phyloP scores from a whole-genome alignment of 2,329 filamentous ascomycete genomes.

The Calonectria honghensis region DNA sequence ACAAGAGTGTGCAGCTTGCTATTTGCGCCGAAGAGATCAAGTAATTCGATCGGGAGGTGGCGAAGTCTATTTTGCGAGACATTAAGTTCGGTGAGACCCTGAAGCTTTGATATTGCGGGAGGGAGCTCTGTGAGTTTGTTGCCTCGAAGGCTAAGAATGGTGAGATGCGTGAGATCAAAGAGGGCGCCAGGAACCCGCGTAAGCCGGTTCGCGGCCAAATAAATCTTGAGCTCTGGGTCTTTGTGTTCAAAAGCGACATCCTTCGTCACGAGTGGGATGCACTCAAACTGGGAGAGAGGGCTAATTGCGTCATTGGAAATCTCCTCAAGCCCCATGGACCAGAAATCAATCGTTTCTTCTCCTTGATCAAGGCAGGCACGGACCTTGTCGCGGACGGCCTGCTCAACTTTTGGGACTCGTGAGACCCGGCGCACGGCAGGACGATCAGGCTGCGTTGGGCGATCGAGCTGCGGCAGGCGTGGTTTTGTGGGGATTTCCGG shows the following conservation, averaged over 20 bases:
- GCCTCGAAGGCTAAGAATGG: constrained; percentile 78
- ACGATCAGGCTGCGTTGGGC: constrained; percentile 59
- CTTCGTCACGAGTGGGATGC: constrained; percentile 72
- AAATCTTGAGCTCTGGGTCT: constrained; percentile 77
- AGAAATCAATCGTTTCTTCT: constrained; percentile 76
- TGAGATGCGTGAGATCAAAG: constrained; percentile 77
- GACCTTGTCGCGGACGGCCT: constrained; percentile 67
- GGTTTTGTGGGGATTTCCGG: constrained; percentile 58
- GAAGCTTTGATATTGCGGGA: constrained; percentile 73
- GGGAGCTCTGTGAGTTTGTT: constrained; percentile 79
- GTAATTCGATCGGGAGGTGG: constrained; percentile 77
- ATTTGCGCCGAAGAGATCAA: constrained; percentile 70
- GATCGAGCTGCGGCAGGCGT: constrained; percentile 63
- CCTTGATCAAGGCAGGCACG: constrained; percentile 74
- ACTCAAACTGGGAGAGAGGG: constrained; percentile 73
- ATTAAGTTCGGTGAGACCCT: constrained; percentile 78
- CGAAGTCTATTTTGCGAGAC: constrained; percentile 78
- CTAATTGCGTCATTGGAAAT: constrained; percentile 75
- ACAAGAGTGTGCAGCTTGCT: constrained; percentile 71
- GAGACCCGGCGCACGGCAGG: constrained; percentile 58
- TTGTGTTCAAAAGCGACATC: constrained; percentile 76
- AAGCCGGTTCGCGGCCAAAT: constrained; percentile 76
- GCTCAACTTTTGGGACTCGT: constrained; percentile 64
- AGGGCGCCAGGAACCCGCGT: constrained; percentile 74
- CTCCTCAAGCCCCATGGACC: constrained; percentile 71